These are phyloP conservation scores for Trifolium repens DNA, from an alignment of 306 rosid genomes.

Conservation along the genomic window DNA sequence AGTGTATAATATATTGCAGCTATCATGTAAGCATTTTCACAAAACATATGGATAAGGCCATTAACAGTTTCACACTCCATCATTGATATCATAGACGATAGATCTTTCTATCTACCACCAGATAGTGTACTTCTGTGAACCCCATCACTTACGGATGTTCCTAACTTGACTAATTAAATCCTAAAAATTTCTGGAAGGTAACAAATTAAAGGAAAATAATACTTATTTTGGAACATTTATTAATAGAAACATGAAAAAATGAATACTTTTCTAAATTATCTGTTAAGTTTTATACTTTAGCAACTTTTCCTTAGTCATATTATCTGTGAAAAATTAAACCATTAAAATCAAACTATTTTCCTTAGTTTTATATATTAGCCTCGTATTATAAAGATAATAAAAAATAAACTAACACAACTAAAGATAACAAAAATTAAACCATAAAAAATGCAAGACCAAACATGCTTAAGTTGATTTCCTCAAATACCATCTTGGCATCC, in stretches of 20 bases:
- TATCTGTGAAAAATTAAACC: conserved; percentile 3
- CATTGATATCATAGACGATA: conserved; percentile 17
- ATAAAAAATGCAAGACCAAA: conserved; percentile 3
- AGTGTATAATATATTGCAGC: conserved; percentile 10
- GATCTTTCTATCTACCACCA: conserved; percentile 24
- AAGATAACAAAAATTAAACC: conserved; percentile 7
- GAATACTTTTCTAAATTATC: neutral
- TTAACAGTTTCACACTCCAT: neutral
- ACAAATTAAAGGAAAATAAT: conserved; percentile 23
- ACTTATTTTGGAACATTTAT: neutral
- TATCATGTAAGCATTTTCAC: conserved; percentile 25
- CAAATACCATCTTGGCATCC: neutral
- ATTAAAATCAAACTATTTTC: neutral
- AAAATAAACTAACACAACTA: neutral
- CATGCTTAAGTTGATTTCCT: neutral
- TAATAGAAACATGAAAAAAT: neutral
- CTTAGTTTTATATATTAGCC: neutral
- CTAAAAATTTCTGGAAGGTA: neutral
- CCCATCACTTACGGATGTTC: conserved; percentile 10
- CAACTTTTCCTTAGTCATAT: conserved; percentile 21
- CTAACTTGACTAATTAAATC: conserved; percentile 25
- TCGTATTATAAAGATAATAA: neutral
- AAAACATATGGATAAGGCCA: conserved; percentile 11
- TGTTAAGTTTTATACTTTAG: neutral
- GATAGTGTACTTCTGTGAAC: conserved; percentile 16